Conservation (phyloP, 2,329 filamentous ascomycete genomes). For the Mariannaea elegans region DNA sequence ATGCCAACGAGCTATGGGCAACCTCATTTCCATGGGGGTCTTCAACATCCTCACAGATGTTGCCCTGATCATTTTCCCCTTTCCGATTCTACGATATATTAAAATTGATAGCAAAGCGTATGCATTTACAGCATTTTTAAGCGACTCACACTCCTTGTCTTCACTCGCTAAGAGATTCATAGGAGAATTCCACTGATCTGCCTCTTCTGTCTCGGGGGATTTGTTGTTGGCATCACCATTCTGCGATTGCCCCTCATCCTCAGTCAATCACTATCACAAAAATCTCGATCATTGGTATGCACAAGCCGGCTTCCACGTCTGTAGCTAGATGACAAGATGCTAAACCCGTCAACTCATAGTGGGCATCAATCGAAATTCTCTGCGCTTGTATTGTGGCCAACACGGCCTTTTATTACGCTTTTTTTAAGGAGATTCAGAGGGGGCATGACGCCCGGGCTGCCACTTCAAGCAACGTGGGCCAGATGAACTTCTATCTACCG, state of each 20-base stretch:
- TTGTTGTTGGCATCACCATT: slow-evolving; percentile 42
- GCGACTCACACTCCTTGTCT: too few species aligned
- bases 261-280: slow-evolving; percentile 40
- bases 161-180: background rate
- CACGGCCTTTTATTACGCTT: slow-evolving; percentile 42
- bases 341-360: slow-evolving; percentile 25
- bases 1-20: slow-evolving; percentile 39
- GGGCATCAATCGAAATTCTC: slow-evolving; percentile 46
- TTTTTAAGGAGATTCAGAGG: slow-evolving; percentile 39
- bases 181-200: slow-evolving; percentile 35
- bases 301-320: background rate
- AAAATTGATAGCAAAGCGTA: slow-evolving; percentile 28
- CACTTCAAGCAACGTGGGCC: background rate
- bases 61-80: slow-evolving; percentile 42
- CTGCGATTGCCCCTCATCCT: slow-evolving; percentile 43
- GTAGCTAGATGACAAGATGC: background rate
- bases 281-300: slow-evolving; percentile 41
- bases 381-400: slow-evolving; percentile 45
- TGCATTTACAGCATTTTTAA: background rate
- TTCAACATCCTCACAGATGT: slow-evolving; percentile 44
- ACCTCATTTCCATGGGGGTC: slow-evolving; percentile 41
- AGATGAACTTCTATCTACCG: slow-evolving; percentile 16
- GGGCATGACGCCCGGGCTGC: slow-evolving; percentile 30
- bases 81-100: slow-evolving; percentile 41
- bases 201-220: slow-evolving; percentile 39